Percentiles rank a stretch among this genome's conserved stretches.
These are phyloP conservation scores for Cyathus striatus DNA, from an alignment of 768 basidiomycete species.

Conservation along the genomic window DNA sequence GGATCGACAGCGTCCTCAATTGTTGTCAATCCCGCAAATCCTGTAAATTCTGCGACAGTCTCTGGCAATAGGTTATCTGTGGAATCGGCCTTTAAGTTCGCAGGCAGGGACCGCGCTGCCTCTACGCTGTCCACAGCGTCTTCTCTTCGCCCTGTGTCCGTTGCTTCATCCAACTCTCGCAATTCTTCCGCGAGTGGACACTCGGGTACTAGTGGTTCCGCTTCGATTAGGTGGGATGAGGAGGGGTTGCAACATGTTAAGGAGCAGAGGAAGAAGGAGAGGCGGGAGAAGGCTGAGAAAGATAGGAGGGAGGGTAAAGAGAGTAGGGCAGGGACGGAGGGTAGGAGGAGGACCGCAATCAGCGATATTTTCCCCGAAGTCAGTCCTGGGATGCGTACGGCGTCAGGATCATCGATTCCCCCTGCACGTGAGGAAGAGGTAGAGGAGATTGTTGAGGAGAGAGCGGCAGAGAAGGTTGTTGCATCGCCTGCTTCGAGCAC, in stretches of 20 bases:
- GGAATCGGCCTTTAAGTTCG: slow-evolving; percentile 18
- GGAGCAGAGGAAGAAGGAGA: slow-evolving; percentile 34
- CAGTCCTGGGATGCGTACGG: slow-evolving; percentile 5
- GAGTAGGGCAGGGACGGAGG: slow-evolving; percentile 44
- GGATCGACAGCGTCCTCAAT: slow-evolving; percentile 33
- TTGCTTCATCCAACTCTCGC: slow-evolving; percentile 31
- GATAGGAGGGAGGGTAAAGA: slow-evolving; percentile 30
- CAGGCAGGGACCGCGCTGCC: slow-evolving; percentile 25
- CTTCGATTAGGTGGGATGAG: slow-evolving; percentile 18
- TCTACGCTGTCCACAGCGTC: slow-evolving; percentile 40
- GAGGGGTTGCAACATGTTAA: slow-evolving; percentile 40
- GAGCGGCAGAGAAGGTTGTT: too few relatives aligned
- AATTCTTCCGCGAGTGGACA: slow-evolving; percentile 14
- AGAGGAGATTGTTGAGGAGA: too few relatives aligned
- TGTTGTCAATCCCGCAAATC: slow-evolving; percentile 6
- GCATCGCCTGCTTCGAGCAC: slow-evolving; percentile 4
- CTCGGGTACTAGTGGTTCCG: too few relatives aligned
- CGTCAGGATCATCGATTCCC: too few relatives aligned
- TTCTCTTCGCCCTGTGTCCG: slow-evolving; percentile 44
- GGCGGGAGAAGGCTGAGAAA: slow-evolving; percentile 19
- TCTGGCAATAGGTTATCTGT: slow-evolving; percentile 35
- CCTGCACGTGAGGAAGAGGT: slow-evolving; percentile 9
- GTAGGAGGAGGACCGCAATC: slow-evolving; percentile 47
- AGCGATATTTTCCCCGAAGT: slow-evolving; percentile 56
- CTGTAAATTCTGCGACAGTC: too few relatives aligned